Percentiles rank a stretch among this genome's conserved stretches.
Conservation (phyloP, 768 basidiomycete genomes). For the Lactarius evosmus region DNA sequence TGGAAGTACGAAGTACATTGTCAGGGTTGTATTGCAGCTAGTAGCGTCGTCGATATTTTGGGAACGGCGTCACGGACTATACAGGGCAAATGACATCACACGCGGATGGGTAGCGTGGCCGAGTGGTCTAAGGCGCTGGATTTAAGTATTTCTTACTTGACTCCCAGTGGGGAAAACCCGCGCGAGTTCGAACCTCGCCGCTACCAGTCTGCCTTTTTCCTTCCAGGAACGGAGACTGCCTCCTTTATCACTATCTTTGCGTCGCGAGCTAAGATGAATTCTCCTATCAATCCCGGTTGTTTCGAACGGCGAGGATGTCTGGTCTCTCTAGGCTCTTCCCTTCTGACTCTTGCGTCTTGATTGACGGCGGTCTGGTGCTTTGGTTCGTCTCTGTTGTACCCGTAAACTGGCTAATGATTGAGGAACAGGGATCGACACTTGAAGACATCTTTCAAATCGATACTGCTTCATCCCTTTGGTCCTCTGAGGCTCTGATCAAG, state of each 20-base stretch:
- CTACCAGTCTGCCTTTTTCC: slow-evolving; percentile 46
- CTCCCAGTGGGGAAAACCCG: slow-evolving; percentile 82
- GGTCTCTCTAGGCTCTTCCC: slow-evolving; percentile 11
- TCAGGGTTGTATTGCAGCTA: background rate
- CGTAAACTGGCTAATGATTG: background rate
- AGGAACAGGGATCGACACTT: slow-evolving; percentile 55
- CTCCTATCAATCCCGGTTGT: background rate
- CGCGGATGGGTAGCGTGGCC: slow-evolving; percentile 61
- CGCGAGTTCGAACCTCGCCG: slow-evolving; percentile 92
- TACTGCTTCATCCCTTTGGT: slow-evolving; percentile 67
- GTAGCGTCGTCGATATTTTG: background rate
- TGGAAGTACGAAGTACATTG: too few species aligned
- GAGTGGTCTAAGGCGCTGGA: slow-evolving; percentile 93
- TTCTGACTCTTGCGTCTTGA: slow-evolving; percentile 1
- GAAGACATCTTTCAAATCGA: slow-evolving; percentile 48
- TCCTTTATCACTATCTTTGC: slow-evolving; percentile 1
- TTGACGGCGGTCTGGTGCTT: slow-evolving; percentile 26
- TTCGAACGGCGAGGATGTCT: background rate
- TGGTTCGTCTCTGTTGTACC: background rate
- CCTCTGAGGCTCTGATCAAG: slow-evolving; percentile 54
- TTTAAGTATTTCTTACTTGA: slow-evolving; percentile 60
- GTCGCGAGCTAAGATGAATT: background rate
- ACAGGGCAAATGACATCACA: background rate
- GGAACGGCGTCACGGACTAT: background rate
- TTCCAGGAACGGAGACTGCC: background rate